phyloP scores from a whole-genome alignment of 108 stramenopile genomes.

The Hondaea fermentalgiana region DNA sequence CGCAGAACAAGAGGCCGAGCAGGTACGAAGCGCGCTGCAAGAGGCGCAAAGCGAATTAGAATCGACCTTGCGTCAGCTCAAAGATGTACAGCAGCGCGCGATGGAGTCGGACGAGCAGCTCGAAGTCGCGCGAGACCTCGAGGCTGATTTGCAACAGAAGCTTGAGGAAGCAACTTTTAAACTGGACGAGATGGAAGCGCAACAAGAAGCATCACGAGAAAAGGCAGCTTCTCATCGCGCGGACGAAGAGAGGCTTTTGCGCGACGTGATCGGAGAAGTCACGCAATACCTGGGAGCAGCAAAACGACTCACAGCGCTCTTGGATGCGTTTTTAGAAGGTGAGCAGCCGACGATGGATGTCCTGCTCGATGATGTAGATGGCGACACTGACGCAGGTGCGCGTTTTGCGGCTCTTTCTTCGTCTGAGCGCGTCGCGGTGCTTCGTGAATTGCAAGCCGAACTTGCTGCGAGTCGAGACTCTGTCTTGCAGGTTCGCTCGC shows the following conservation, averaged over 20 bases:
- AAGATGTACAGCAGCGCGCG: background rate
- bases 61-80: background rate
- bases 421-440: background rate
- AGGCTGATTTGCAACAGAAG: background rate
- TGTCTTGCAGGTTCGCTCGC: background rate
- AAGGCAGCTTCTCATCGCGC: background rate
- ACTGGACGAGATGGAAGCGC: background rate
- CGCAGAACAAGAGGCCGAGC: background rate
- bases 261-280: background rate
- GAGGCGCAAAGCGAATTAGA: background rate
- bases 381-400: background rate
- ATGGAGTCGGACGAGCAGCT: background rate
- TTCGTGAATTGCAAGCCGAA: background rate
- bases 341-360: background rate
- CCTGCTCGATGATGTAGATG: background rate
- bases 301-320: background rate
- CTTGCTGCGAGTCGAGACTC: background rate
- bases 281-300: background rate
- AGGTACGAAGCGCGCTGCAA: background rate
- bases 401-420: background rate
- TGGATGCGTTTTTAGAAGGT: background rate
- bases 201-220: background rate
- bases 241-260: background rate
- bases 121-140: background rate
- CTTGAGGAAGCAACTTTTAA: background rate